phyloP scores from a whole-genome alignment of 148 eudicot species.

The Camellia japonica region DNA sequence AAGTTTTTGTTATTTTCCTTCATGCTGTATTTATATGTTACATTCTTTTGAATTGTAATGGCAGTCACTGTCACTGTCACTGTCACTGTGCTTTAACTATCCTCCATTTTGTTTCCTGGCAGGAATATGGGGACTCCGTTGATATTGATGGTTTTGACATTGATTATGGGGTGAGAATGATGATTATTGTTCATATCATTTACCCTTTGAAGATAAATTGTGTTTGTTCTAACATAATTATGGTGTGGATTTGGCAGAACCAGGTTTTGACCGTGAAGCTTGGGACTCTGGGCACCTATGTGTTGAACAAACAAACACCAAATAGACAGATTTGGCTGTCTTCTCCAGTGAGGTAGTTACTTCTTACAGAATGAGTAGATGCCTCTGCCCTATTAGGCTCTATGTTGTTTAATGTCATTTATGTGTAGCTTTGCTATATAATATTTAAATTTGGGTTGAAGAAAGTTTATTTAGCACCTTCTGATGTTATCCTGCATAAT shows the following conservation, averaged over 20 bases:
- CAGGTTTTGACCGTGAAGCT: constrained; percentile 89
- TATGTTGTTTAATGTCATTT: background rate
- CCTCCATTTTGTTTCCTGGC: constrained; percentile 13
- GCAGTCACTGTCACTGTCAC: background rate
- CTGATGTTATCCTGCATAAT: background rate
- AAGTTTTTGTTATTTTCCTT: background rate
- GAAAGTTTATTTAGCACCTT: background rate
- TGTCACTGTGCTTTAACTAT: background rate
- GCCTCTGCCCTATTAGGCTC: background rate
- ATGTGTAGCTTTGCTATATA: background rate
- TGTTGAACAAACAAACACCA: constrained; percentile 93
- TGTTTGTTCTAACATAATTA: background rate
- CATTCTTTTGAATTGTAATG: background rate
- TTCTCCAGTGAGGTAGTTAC: constrained; percentile 82
- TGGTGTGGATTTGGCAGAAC: constrained; percentile 47
- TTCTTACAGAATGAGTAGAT: constrained; percentile 2
- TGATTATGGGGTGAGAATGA: constrained; percentile 83
- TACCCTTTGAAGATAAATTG: background rate
- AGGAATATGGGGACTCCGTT: constrained; percentile 84
- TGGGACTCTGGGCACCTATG: constrained; percentile 79
- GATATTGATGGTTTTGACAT: constrained; percentile 89
- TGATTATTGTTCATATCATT: background rate
- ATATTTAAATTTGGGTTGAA: background rate
- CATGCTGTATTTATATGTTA: background rate
- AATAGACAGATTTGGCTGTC: constrained; percentile 95